Conservation (phyloP, 2,329 filamentous ascomycete genomes). For the Sporothrix pseudoabietina region DNA sequence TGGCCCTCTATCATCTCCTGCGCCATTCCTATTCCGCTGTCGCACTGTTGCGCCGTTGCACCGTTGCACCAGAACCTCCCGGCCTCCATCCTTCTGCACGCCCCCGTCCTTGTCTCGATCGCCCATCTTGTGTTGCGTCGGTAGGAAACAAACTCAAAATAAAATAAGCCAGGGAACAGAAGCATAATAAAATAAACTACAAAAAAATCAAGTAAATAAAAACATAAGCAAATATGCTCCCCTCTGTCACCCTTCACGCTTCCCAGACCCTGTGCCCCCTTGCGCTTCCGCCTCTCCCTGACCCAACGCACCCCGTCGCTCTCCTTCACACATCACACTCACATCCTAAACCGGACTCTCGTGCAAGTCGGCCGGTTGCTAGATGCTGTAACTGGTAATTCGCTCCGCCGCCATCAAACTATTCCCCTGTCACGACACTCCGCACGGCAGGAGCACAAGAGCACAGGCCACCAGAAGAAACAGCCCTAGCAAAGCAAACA, state of each 20-base stretch:
- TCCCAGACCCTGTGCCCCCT: constrained; percentile 1
- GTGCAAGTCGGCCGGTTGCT: background rate
- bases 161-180: constrained; percentile 10
- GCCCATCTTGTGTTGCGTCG: constrained; percentile 20
- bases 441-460: background rate
- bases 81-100: constrained; percentile 7
- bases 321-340: constrained; percentile 12
- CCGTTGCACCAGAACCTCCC: constrained; percentile 10
- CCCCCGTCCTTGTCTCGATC: constrained; percentile 24
- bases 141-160: constrained; percentile 27
- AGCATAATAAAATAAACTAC: background rate
- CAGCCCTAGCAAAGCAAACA: background rate
- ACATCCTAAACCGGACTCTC: background rate
- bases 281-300: background rate
- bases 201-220: background rate
- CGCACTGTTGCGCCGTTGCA: constrained; percentile 14
- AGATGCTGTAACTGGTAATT: constrained; percentile 10
- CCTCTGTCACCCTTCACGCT: background rate
- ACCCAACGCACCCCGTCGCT: background rate
- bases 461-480: background rate
- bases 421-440: background rate
- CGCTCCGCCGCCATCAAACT: background rate
- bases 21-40: constrained; percentile 18
- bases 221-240: background rate
- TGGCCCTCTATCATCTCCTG: background rate